Evolutionary conservation across 257 asterid genomes (phyloP).

Genomic region (Solanum clarkiae): DNA sequence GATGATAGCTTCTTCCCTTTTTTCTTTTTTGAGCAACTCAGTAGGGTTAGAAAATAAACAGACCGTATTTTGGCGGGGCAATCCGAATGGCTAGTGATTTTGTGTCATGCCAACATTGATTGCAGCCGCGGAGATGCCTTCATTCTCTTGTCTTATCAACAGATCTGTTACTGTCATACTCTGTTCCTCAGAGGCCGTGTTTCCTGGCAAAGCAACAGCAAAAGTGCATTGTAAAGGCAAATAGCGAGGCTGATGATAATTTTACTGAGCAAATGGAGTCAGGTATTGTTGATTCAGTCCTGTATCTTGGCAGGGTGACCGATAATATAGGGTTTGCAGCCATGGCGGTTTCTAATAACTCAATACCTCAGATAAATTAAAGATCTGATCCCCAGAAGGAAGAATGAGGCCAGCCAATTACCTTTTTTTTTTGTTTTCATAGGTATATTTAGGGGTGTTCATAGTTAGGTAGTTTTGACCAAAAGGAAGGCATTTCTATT

Average conservation of each 20-base stretch:
- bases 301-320: slow-evolving; percentile 15
- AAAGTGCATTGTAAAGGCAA: background rate
- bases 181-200: background rate
- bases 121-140: slow-evolving; percentile 10
- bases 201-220: background rate
- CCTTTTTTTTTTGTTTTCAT: background rate
- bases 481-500: background rate
- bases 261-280: background rate
- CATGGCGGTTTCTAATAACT: background rate
- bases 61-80: slow-evolving; percentile 20
- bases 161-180: background rate
- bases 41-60: background rate
- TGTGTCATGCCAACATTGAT: background rate
- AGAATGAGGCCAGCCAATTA: background rate
- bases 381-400: background rate
- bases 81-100: background rate
- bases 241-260: slow-evolving; percentile 8
- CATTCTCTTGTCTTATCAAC: background rate
- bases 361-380: background rate
- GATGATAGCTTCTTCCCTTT: background rate
- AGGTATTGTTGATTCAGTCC: background rate
- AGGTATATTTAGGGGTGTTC: background rate
- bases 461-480: background rate
- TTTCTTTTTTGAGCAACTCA: background rate
- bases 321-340: background rate